Base-by-base conservation (phyloP, 345 rosid genomes). In the Linum tenue region DNA sequence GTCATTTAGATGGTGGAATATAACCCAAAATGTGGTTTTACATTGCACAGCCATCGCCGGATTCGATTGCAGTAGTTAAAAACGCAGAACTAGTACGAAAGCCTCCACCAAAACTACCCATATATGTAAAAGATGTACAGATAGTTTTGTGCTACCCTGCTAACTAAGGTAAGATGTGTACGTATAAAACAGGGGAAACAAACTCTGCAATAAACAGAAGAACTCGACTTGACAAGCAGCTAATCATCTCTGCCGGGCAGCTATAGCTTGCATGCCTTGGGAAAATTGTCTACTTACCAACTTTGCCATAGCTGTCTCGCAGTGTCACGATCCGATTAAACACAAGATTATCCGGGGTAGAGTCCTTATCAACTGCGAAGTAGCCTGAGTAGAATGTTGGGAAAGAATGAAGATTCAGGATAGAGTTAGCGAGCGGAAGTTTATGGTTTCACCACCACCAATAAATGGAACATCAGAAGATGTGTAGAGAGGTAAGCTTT, bases 261-360 rank as follows among this genome's bases (percentile, higher is more conserved):
- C 12, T 43, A 22, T 22, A 22, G 31, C 53, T 48, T 15, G 14
- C 53, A 9, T 0, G 14, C 53, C 53, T 48, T 12, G 14, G 53
- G 11, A 6, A 6, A 12, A 53, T 2, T 35, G 40, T 58, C 69
- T 73, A 75, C 66, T 71, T 70, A 69, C 72, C 78, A 8, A 39
- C 71, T 67, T 70, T 75, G 3, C 78, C 64, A 17, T 70, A 75
- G 72, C 75, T 67, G 53, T 75, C 78, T 37, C 75, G 55, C 55
- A 75, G 81, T 0, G 97, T 94, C 44, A 88, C 95, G 0, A 94
- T 94, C 73, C 96, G 84, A 73, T 94, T 88, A 73, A 94, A 94
- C 36, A 90, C 85, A 3, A 85, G 90, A 58, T 81, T 90, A 41
- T 84, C 92, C 6, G 83, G 63, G 7, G 84, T 85, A 3, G 95